phyloP scores from a whole-genome alignment of 345 rosid genomes.

The Syzygium aromaticum region DNA sequence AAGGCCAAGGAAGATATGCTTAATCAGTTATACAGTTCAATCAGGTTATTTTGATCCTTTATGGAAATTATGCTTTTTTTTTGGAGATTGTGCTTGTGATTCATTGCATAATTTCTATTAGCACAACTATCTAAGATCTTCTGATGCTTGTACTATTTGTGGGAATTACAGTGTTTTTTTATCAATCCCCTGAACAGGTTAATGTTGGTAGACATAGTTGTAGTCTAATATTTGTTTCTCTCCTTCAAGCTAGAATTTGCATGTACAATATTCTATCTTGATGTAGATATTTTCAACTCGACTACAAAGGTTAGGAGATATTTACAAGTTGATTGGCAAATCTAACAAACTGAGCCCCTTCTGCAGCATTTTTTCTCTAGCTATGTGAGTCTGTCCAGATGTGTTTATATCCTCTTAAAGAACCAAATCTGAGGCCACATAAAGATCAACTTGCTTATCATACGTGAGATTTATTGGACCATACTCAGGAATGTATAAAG shows the following conservation, averaged over 20 bases:
- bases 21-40: constrained; percentile 79
- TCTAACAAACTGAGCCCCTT: not conserved
- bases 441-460: not conserved
- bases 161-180: not conserved
- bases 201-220: not conserved
- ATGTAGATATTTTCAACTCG: not conserved
- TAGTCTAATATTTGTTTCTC: not conserved
- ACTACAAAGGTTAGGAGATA: not conserved
- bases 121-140: not conserved
- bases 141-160: not conserved
- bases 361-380: not conserved
- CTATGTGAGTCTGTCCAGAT: not conserved
- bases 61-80: not conserved
- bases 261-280: not conserved
- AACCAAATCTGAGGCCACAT: not conserved
- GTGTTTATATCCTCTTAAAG: not conserved
- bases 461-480: not conserved
- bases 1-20: constrained; percentile 99
- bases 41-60: constrained; percentile 48
- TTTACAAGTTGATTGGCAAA: not conserved
- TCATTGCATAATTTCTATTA: not conserved
- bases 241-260: not conserved
- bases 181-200: not conserved
- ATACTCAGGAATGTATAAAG: not conserved
- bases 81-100: not conserved